Evolutionary conservation across 441 rosid genomes (phyloP), one percentile per base, ranked within the genome.

Genomic region (Eutrema salsugineum): DNA sequence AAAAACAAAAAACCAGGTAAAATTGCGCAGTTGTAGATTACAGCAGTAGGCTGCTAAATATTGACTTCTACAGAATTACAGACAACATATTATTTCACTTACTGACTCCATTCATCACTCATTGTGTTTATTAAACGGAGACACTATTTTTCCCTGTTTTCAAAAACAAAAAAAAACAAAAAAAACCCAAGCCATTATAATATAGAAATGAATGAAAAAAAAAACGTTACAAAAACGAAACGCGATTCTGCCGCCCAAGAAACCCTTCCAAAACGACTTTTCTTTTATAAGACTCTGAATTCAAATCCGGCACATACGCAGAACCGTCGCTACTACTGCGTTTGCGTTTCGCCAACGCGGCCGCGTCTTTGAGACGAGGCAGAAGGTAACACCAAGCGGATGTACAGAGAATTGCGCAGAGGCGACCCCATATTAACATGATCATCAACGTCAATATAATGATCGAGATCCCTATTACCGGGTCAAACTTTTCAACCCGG

Each of bases 361-460:
- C n/a, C n/a, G 73, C 67, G 8, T 71, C 44, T 48, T 75, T 78
- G 12, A 78, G 53, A 20, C 81, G 82, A 33, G 91, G 88, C 40
- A 81, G 43, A 51, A 89, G 78, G 46, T 83, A 93, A 38, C 92
- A 70, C 88, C 91, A 89, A 11, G 87, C 89, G 15, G 88, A 83
- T 38, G 96, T 83, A 71, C 94, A 91, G 5, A 93, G 77, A 59
- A 93, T 80, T 5, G 98, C 96, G 47, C 93, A 93, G 0, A 89
- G 24, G 16, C 89, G 82, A 43, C 98, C 98, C 86, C 90, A 89
- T 0, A 86, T 4, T 11, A 91, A 49, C 84, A 86, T 79, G 57
- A 87, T 81, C 49, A 86, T 24, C 27, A 93, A 66, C 4, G 92
- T 86, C 71, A 86, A 79, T 75, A 78, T 28, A 3, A 93, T 61